Evolutionary conservation across 2,329 filamentous ascomycete genomes (phyloP).

Genomic region (Phaeosphaeria sp.): DNA sequence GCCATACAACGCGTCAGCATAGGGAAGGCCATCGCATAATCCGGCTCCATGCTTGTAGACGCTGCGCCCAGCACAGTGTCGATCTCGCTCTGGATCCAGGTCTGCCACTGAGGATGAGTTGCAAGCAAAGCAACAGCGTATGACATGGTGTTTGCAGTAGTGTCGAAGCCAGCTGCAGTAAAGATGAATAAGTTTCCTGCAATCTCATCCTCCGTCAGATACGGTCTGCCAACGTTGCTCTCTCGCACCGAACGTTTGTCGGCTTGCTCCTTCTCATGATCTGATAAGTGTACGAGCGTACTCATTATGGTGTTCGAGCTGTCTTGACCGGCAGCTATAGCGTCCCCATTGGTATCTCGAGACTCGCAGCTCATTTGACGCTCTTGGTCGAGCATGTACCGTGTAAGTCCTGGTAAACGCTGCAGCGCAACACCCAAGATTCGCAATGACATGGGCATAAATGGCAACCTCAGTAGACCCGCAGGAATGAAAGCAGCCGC

Average conservation of each 20-base stretch:
- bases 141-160: constrained; percentile 55
- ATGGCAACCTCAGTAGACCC: constrained; percentile 1
- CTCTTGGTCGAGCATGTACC: not conserved
- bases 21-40: constrained; percentile 44
- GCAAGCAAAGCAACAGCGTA: constrained; percentile 56
- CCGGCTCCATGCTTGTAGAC: constrained; percentile 15
- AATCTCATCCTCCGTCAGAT: constrained; percentile 21
- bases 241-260: not conserved
- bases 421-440: not conserved
- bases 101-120: constrained; percentile 56
- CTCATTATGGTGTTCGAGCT: not conserved
- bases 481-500: constrained; percentile 7
- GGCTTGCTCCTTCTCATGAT: not conserved
- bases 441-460: constrained; percentile 6
- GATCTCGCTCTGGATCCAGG: constrained; percentile 59
- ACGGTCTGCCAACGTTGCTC: not conserved
- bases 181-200: constrained; percentile 29
- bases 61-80: constrained; percentile 34
- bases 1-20: constrained; percentile 52
- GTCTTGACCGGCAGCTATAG: not conserved
- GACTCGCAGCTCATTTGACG: not conserved
- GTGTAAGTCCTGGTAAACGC: not conserved
- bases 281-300: constrained; percentile 4
- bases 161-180: constrained; percentile 28
- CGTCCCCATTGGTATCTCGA: not conserved